Conservation (phyloP, 164 flowering plant genomes). For the Vitis cinerea region DNA sequence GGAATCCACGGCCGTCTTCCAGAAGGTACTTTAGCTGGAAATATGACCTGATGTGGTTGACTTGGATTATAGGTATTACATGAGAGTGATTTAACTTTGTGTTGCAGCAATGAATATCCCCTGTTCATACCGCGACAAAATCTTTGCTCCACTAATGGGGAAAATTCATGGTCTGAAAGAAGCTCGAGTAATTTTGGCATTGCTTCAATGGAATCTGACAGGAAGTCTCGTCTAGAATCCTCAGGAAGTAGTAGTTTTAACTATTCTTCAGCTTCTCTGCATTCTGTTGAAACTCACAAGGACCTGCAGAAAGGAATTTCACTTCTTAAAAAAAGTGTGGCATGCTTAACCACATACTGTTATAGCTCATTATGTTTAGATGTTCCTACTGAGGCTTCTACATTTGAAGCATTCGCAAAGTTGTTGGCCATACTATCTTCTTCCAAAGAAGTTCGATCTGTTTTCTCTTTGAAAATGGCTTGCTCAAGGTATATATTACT, state of each 20-base stretch:
- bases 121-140: constrained; percentile 93
- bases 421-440: constrained; percentile 81
- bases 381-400: constrained; percentile 76
- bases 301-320: constrained; percentile 96
- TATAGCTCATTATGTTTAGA: constrained; percentile 76
- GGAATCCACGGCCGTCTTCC: constrained; percentile 94
- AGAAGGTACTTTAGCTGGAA: constrained; percentile 52
- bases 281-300: constrained; percentile 78
- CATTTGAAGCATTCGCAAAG: constrained; percentile 92
- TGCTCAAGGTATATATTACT: constrained; percentile 61
- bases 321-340: constrained; percentile 95
- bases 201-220: constrained; percentile 86
- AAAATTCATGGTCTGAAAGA: constrained; percentile 88
- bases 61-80: constrained; percentile 1
- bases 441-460: constrained; percentile 80
- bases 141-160: constrained; percentile 69
- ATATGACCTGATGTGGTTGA: not conserved
- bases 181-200: constrained; percentile 90
- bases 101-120: constrained; percentile 88
- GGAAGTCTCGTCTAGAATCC: constrained; percentile 61
- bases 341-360: constrained; percentile 86
- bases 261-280: constrained; percentile 79
- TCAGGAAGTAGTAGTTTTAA: constrained; percentile 71
- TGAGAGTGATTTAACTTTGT: constrained; percentile 16
- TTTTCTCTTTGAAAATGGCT: constrained; percentile 64